Conservation (phyloP, 306 rosid genomes). For the Lotus japonicus region DNA sequence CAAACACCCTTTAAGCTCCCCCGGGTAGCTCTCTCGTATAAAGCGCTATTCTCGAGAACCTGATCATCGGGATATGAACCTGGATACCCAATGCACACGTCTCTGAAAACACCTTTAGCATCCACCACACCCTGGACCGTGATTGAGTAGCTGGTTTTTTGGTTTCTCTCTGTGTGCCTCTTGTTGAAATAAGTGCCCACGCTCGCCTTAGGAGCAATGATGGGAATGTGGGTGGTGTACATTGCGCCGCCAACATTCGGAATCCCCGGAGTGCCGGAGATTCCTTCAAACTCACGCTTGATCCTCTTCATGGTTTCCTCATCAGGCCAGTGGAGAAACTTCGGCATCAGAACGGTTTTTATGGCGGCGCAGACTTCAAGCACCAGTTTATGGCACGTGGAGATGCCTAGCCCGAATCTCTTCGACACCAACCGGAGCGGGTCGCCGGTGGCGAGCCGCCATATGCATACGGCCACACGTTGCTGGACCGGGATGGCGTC, state of each 20-base stretch:
- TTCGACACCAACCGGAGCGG: conserved; percentile 70
- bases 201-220: conserved; percentile 61
- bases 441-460: conserved; percentile 78
- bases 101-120: conserved; percentile 48
- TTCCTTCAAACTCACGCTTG: conserved; percentile 38
- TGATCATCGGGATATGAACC: conserved; percentile 62
- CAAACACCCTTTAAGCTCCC: conserved; percentile 52
- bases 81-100: conserved; percentile 73
- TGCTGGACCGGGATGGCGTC: conserved; percentile 85
- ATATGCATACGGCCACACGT: conserved; percentile 76
- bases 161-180: conserved; percentile 62
- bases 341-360: conserved; percentile 52
- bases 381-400: conserved; percentile 79
- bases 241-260: conserved; percentile 50
- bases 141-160: conserved; percentile 64
- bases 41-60: conserved; percentile 59
- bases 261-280: conserved; percentile 47
- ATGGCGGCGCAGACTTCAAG: conserved; percentile 71
- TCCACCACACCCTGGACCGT: conserved; percentile 78
- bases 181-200: conserved; percentile 56
- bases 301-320: conserved; percentile 15
- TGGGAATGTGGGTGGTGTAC: conserved; percentile 74
- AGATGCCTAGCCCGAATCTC: conserved; percentile 71
- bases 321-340: conserved; percentile 57
- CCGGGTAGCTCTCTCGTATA: conserved; percentile 34